phyloP scores from a whole-genome alignment of 768 basidiomycete species.

The Psilocybe azurescens region DNA sequence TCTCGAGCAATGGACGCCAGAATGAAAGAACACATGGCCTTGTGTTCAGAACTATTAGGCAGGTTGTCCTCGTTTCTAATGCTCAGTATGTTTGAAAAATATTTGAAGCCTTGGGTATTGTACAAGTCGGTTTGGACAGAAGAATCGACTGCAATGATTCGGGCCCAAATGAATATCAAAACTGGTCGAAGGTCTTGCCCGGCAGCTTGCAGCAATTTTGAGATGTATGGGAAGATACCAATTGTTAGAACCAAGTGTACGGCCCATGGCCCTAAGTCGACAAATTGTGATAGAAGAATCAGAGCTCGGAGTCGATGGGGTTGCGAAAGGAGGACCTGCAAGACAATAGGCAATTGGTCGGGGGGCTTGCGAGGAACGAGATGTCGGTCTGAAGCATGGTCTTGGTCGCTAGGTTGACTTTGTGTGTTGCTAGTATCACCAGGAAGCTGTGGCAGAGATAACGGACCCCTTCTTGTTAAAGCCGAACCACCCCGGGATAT shows the following conservation, averaged over 20 bases:
- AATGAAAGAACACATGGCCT: constrained; percentile 98
- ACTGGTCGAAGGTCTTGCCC: constrained; percentile 96
- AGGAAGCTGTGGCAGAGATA: constrained; percentile 61
- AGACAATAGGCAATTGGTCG: constrained; percentile 95
- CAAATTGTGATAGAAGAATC: constrained; percentile 95
- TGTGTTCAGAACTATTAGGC: constrained; percentile 95
- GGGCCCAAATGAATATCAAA: constrained; percentile 98
- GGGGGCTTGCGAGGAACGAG: constrained; percentile 91
- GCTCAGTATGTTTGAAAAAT: constrained; percentile 81
- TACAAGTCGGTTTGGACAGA: constrained; percentile 90
- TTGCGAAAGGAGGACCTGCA: constrained; percentile 96
- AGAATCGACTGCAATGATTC: constrained; percentile 96
- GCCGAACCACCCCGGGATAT: constrained; percentile 92
- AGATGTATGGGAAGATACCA: constrained; percentile 98
- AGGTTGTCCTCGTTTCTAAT: constrained; percentile 72
- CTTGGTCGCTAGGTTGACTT: constrained; percentile 15
- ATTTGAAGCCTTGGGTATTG: constrained; percentile 82
- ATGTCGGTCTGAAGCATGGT: constrained; percentile 39
- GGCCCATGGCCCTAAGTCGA: constrained; percentile 98
- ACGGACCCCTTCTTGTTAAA: constrained; percentile 74
- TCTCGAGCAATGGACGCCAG: constrained; percentile 90
- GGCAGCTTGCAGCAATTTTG: constrained; percentile 93
- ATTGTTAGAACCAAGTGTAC: constrained; percentile 95
- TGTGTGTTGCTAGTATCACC: constrained; percentile 12
- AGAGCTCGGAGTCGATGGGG: constrained; percentile 94